Evolutionary conservation across 495 filamentous ascomycete species (phyloP).

Genomic region (Lepidopterella palustris): DNA sequence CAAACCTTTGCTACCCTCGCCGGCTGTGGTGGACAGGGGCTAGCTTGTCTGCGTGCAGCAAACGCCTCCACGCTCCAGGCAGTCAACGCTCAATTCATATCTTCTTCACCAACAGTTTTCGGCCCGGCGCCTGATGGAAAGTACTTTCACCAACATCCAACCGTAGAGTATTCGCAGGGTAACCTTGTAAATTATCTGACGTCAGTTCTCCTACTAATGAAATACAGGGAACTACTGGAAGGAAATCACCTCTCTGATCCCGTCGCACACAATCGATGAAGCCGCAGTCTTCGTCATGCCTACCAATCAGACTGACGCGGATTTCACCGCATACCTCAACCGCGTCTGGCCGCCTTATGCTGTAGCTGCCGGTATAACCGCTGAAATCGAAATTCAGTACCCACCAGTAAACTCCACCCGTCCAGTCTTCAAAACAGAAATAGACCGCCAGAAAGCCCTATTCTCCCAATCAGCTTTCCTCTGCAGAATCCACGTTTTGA

Average conservation of each 20-base stretch:
- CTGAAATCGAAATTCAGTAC: background rate
- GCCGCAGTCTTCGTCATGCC: background rate
- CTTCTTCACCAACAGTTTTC: background rate
- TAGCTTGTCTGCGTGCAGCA: background rate
- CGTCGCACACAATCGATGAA: background rate
- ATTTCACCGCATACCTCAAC: background rate
- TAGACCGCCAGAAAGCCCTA: background rate
- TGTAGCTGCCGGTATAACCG: background rate
- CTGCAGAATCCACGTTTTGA: background rate
- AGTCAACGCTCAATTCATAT: background rate
- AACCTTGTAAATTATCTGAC: no score
- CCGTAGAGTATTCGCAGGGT: background rate
- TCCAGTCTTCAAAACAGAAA: background rate
- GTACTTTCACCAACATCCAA: background rate
- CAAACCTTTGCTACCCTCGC: background rate
- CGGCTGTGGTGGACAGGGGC: background rate
- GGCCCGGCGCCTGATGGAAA: background rate
- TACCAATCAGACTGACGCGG: background rate
- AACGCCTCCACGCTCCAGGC: background rate
- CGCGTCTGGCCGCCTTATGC: background rate
- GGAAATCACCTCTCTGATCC: background rate
- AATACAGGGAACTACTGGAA: background rate
- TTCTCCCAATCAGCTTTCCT: background rate
- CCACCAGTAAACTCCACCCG: no score
- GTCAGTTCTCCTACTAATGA: no score